These are phyloP conservation scores for Monosporascus sp. DNA, from an alignment of 2,329 filamentous ascomycete species.

Conservation along the genomic window DNA sequence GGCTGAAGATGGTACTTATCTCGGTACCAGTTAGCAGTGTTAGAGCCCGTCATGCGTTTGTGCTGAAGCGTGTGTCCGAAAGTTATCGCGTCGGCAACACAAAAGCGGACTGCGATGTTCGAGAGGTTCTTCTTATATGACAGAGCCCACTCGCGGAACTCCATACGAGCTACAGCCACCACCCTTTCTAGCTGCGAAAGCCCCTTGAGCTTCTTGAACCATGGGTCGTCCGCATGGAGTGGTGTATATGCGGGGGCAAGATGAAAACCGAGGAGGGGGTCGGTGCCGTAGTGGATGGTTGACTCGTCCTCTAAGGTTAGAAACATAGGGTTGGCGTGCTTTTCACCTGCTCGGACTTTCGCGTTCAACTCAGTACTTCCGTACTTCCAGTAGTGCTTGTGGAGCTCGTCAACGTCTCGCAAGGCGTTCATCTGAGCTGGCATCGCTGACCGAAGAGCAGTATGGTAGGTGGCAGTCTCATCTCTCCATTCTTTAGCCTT, in stretches of 20 bases:
- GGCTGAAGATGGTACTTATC: slow-evolving; percentile 31
- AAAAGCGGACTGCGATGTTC: slow-evolving; percentile 38
- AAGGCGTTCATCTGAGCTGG: slow-evolving; percentile 25
- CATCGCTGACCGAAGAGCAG: slow-evolving; percentile 31
- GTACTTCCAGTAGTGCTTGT: slow-evolving; percentile 29
- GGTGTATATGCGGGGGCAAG: slow-evolving; percentile 40
- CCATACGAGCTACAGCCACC: slow-evolving; percentile 31
- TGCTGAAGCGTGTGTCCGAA: slow-evolving; percentile 49
- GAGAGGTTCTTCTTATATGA: slow-evolving; percentile 30
- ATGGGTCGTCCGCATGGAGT: slow-evolving; percentile 19
- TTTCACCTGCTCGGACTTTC: slow-evolving; percentile 2
- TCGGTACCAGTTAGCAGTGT: slow-evolving; percentile 38
- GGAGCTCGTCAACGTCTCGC: slow-evolving; percentile 16
- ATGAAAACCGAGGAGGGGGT: slow-evolving; percentile 53
- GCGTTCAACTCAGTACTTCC: slow-evolving; percentile 19
- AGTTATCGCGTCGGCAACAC: slow-evolving; percentile 42
- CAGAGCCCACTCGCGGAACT: slow-evolving; percentile 42
- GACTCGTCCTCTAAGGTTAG: slow-evolving; percentile 28
- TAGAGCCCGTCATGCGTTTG: slow-evolving; percentile 20
- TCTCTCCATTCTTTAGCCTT: background rate
- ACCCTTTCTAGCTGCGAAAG: slow-evolving; percentile 30
- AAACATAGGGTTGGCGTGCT: slow-evolving; percentile 40
- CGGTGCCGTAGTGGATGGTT: slow-evolving; percentile 40
- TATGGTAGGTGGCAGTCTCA: slow-evolving; percentile 9
- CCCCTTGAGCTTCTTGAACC: background rate